Base-by-base conservation (phyloP, 148 eudicot species). In the Cornus controversa region DNA sequence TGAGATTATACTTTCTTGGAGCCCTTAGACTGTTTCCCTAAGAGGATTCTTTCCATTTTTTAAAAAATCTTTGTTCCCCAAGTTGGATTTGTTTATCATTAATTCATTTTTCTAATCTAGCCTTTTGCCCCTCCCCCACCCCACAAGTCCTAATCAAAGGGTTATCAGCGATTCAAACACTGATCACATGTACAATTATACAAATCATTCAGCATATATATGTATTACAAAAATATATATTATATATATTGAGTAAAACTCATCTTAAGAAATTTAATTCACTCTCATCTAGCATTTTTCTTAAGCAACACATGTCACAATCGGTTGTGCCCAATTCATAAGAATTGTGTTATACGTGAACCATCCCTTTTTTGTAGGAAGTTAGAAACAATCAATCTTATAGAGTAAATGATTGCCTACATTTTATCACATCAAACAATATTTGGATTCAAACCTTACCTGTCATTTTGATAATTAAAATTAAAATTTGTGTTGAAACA, bases 1-100 rank as follows among this genome's bases (percentile, higher is more conserved):
- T 27, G 16, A 75, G 78, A 74, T 69, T 50, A 60, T 66, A 58
- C 37, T 40, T 71, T 31, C 68, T 22, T 57, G 6, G 18, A 45
- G 62, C 70, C 54, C 36, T 75, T 75, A 57, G 78, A 53, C 69
- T 50, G 40, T 26, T 71, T 75, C 5, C 47, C 72, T 72, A 57
- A 25, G 45, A 72, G 66, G 76, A 73, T 75, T 45, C 78, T 72
- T 24, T 58, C 69, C 53, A 15, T 76, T 66, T 28, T 63, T 72
- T 47, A 66, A 53, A 18, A 62, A 71, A 31, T 77, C 57, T 80
- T 76, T 80, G 79, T 77, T 72, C 78, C 60, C 70, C 72, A 34
- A 77, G 66, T 83, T 68, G 62, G 78, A 47, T 65, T 67, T 73
- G 66, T 36, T 74, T 72, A 76, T 14, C 53, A 31, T 57, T 72